These are phyloP conservation scores for Salvia sclarea DNA, from an alignment of 305 asterid genomes.

Conservation along the genomic window DNA sequence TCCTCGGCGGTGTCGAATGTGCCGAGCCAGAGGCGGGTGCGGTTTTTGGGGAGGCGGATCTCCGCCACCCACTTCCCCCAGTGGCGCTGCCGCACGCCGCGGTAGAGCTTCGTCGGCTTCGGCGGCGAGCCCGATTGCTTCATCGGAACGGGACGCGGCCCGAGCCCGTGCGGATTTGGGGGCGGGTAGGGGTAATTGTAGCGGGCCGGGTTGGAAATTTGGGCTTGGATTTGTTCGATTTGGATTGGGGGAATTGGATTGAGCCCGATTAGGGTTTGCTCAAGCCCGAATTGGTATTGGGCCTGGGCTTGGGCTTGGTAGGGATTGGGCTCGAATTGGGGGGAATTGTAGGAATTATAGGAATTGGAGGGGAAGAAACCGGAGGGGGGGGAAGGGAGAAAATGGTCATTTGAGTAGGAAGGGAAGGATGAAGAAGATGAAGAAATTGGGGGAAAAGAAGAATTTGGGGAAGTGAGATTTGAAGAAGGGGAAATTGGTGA, in stretches of 20 bases:
- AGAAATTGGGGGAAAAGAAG: not conserved
- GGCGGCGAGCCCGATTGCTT: conserved; percentile 60
- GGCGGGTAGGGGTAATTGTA: conserved; percentile 22
- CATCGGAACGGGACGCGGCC: conserved; percentile 58
- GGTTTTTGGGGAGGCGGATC: conserved; percentile 84
- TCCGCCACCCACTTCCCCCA: conserved; percentile 99
- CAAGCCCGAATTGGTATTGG: conserved; percentile 33
- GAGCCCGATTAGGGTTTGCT: conserved; percentile 39
- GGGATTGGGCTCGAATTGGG: conserved; percentile 29
- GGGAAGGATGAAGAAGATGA: not conserved
- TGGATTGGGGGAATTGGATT: conserved; percentile 42
- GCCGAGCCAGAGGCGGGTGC: conserved; percentile 86
- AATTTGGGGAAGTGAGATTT: conserved; percentile 24
- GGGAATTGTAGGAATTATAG: conserved; percentile 30
- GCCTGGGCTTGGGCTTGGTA: conserved; percentile 17
- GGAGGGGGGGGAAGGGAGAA: conserved; percentile 29
- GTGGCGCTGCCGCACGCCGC: conserved; percentile 94
- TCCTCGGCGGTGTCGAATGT: conserved; percentile 84
- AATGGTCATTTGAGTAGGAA: conserved; percentile 23
- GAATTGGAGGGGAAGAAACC: conserved; percentile 36
- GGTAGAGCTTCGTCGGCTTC: conserved; percentile 72
- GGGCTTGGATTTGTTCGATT: conserved; percentile 50
- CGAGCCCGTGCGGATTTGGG: conserved; percentile 29
- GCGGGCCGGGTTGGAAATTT: conserved; percentile 25
- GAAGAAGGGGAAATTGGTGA: conserved; percentile 42